A percentile compares a stretch with the other conserved stretches of the same genome.
phyloP scores from a whole-genome alignment of 345 rosid species.

The Carallia pectinifolia region DNA sequence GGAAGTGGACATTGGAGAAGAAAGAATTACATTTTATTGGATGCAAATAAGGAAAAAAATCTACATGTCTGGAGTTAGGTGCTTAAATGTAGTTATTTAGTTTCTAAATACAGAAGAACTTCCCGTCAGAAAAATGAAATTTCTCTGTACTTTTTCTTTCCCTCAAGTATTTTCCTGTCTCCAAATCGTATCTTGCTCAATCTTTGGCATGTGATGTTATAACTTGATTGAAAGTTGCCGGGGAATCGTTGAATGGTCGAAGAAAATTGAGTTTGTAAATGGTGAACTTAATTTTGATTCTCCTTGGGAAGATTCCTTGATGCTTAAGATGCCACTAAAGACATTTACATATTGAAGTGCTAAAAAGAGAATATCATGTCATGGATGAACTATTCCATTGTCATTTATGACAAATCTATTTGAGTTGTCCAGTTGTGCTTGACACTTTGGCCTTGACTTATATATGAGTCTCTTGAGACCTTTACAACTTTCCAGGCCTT shows the following conservation, averaged over 20 bases:
- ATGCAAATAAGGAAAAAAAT: conserved; percentile 5
- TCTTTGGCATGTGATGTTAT: not conserved
- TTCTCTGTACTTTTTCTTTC: conserved; percentile 5
- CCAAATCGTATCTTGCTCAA: not conserved
- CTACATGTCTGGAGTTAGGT: not conserved
- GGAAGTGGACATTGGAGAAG: not conserved
- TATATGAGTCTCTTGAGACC: not conserved
- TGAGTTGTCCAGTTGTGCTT: conserved; percentile 12
- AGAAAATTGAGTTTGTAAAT: not conserved
- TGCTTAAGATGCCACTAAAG: conserved; percentile 17
- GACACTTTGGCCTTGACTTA: not conserved
- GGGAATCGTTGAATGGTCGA: too few species aligned
- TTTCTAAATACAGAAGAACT: conserved; percentile 2
- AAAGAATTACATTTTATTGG: conserved; percentile 10
- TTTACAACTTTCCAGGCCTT: not conserved
- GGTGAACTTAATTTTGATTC: conserved; percentile 11
- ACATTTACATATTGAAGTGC: conserved; percentile 25
- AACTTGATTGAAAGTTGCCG: conserved; percentile 10
- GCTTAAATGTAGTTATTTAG: conserved; percentile 6
- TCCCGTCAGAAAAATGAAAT: conserved; percentile 8
- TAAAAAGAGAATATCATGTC: conserved; percentile 1
- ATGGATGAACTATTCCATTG: conserved; percentile 7
- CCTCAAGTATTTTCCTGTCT: not conserved
- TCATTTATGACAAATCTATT: conserved; percentile 7
- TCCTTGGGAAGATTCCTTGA: not conserved